phyloP scores from a whole-genome alignment of 441 rosid species.

The Rhodomyrtus psidioides region DNA sequence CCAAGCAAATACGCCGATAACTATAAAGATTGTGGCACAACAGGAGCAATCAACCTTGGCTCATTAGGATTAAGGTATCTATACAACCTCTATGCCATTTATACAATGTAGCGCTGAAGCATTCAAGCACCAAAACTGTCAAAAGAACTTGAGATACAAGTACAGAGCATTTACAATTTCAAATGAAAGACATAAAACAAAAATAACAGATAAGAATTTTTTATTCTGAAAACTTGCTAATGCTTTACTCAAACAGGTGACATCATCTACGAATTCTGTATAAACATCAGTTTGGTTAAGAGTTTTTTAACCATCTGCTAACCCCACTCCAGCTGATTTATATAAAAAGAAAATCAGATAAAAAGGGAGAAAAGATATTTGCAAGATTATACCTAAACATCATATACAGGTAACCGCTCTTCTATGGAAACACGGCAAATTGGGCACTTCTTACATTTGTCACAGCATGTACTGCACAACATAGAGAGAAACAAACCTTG shows the following conservation, averaged over 20 bases:
- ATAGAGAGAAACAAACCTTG: not conserved
- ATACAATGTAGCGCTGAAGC: not conserved
- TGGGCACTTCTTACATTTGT: constrained; percentile 88
- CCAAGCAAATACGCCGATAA: not conserved
- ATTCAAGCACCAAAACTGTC: not conserved
- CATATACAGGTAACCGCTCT: constrained; percentile 80
- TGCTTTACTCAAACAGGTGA: not conserved
- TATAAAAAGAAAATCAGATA: not conserved
- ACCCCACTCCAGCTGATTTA: not conserved
- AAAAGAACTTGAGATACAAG: not conserved
- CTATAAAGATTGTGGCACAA: not conserved
- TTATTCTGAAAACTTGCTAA: not conserved
- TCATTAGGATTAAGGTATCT: not conserved
- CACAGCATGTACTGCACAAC: constrained; percentile 72
- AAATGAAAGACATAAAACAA: not conserved
- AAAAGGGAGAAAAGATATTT: not conserved
- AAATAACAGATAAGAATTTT: not conserved
- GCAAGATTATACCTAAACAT: constrained; percentile 40
- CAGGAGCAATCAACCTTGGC: not conserved
- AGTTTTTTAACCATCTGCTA: not conserved
- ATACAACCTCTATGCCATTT: not conserved
- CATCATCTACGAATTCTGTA: not conserved
- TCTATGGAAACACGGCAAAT: constrained; percentile 70
- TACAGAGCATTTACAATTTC: not conserved
- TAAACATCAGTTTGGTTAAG: not conserved